Conservation (phyloP, 371 early-diverging fungal genomes). For the Lichtheimia hyalospora region DNA sequence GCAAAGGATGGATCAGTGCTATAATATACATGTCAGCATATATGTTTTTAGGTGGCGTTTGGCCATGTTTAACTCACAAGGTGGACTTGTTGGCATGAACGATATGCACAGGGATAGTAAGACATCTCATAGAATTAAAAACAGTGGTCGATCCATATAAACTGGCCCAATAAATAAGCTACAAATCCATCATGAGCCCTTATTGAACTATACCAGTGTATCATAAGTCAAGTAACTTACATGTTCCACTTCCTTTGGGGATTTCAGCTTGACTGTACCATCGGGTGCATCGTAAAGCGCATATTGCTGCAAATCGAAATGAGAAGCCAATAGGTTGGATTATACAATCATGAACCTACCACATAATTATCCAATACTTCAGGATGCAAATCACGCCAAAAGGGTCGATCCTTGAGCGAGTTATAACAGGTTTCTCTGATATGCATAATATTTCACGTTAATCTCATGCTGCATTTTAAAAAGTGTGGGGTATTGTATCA, state of each 20-base stretch:
- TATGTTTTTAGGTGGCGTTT: not conserved
- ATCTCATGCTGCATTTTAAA: no score
- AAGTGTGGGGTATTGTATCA: no score
- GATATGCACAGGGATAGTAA: conserved; percentile 12
- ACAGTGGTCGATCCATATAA: not conserved
- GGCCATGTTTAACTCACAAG: conserved; percentile 5
- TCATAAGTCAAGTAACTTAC: conserved; percentile 16
- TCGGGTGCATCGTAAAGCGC: conserved; percentile 37
- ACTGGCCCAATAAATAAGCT: not conserved
- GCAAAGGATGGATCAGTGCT: not conserved
- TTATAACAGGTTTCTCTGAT: conserved; percentile 24
- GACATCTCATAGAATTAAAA: conserved; percentile 4
- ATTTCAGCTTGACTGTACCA: conserved; percentile 38
- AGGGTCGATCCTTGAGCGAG: conserved; percentile 17
- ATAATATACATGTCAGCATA: not conserved
- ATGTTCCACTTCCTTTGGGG: conserved; percentile 37
- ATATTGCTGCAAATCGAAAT: conserved; percentile 22
- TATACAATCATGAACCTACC: conserved; percentile 13
- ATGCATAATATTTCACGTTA: not conserved
- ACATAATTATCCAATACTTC: conserved; percentile 37
- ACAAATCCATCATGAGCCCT: not conserved
- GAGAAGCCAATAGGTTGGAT: not conserved
- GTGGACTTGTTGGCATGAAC: conserved; percentile 7
- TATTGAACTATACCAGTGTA: not conserved
- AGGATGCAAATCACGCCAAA: conserved; percentile 34